Evolutionary conservation across 108 stramenopile species (phyloP), one percentile per base, ranked within the genome.

Genomic region (Nitzschia inconspicua): DNA sequence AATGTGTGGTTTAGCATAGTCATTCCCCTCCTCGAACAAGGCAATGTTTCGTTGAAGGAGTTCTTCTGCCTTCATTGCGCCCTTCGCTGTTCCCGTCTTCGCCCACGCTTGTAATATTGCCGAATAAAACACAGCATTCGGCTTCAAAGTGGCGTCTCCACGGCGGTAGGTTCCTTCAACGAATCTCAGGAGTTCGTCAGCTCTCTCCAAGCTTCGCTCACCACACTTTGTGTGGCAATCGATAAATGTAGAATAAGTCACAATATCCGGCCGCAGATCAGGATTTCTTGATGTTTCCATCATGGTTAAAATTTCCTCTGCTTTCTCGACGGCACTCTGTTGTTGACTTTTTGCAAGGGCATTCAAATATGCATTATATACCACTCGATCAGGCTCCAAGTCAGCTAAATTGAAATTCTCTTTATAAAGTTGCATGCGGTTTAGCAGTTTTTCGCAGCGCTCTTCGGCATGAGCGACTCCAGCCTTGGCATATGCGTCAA

Each of bases 401-500:
- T 75, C 61, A 40, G 62, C 18, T 9, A 76, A 59, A 29, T 49
- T 22, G 23, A 55, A 26, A 35, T 16, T 39, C 13, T 54, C 54
- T 36, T 24, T 1, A 35, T 47, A 48, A 10, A 44, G 22, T 18
- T 34, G 20, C 66, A 68, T 68, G 6, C 57, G 57, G 2, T 50
- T 34, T 27, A 68, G 35, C 19, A 68, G 47, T 23, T 24, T 39
- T 59, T 59, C 47, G 37, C 66, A 68, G 16, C 66, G 66, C 32
- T 50, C 57, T 13, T 31, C 49, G 27, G 66, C 66, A 30, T 68
- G 37, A 14, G 66, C 18, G 34, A 68, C 31, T n/a, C 57, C 32
- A 16, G 57, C 20, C 47, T 68, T 68, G 44, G 66, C 66, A 25
- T 59, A 68, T 23, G 66, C 77, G 51, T 80, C 80, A 57, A 81